phyloP scores from a whole-genome alignment of 2,329 filamentous ascomycete species.

The Colletotrichum musae region DNA sequence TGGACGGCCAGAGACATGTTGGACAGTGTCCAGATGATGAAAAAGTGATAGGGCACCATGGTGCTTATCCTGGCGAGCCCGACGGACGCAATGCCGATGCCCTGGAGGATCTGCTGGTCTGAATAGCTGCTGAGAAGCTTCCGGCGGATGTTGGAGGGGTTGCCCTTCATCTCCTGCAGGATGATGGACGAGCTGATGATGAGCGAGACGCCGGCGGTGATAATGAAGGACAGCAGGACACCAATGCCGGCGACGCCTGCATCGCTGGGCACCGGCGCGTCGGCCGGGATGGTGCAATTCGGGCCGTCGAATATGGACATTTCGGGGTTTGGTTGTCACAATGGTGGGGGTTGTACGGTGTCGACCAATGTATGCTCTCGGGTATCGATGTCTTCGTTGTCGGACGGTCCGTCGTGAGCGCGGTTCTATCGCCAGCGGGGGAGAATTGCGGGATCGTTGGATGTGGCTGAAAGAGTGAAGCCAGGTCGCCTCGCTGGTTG shows the following conservation, averaged over 20 bases:
- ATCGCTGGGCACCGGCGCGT: conserved; percentile 64
- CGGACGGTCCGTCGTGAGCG: neutral
- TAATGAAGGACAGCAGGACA: conserved; percentile 76
- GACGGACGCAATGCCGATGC: conserved; percentile 77
- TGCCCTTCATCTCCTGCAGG: conserved; percentile 64
- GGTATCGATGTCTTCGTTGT: neutral
- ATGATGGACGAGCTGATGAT: conserved; percentile 70
- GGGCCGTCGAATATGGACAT: conserved; percentile 26
- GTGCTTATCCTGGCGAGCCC: conserved; percentile 71
- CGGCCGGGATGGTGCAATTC: conserved; percentile 33
- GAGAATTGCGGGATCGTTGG: neutral
- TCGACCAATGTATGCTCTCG: neutral
- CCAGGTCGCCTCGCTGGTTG: neutral
- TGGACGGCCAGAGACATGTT: conserved; percentile 76
- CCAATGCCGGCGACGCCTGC: conserved; percentile 71
- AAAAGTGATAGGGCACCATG: conserved; percentile 78
- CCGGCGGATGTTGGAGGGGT: conserved; percentile 68
- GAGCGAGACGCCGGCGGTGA: conserved; percentile 72
- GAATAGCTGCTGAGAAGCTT: conserved; percentile 76
- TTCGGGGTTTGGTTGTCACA: neutral
- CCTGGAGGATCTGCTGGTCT: conserved; percentile 78
- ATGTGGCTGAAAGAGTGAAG: conserved; percentile 1
- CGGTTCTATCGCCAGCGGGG: neutral
- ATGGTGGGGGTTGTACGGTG: neutral
- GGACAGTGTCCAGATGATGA: conserved; percentile 78